Evolutionary conservation across 2,329 filamentous ascomycete genomes (phyloP).

Genomic region (Penicillium sp.): DNA sequence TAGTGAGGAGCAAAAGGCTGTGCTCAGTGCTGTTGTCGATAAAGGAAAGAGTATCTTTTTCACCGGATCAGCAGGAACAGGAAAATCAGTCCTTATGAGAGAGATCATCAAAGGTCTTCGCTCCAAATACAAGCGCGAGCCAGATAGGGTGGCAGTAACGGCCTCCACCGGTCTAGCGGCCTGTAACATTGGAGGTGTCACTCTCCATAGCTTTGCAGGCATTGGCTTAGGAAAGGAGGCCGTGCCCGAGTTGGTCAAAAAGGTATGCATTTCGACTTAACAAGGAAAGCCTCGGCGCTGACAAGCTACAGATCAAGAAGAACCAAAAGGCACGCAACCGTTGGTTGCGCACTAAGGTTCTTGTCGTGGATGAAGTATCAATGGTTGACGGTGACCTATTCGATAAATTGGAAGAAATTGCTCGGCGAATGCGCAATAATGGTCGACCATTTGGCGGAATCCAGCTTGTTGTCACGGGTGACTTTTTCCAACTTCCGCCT

Average conservation of each 20-base stretch:
- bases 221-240: conserved; percentile 93
- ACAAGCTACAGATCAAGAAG: conserved; percentile 56
- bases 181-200: conserved; percentile 94
- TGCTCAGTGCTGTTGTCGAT: conserved; percentile 75
- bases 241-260: conserved; percentile 72
- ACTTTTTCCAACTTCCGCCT: conserved; percentile 95
- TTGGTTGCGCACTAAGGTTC: conserved; percentile 80
- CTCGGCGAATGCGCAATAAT: conserved; percentile 79
- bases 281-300: conserved; percentile 5
- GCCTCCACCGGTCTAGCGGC: conserved; percentile 93
- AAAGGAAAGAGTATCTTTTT: conserved; percentile 89
- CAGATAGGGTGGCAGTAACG: conserved; percentile 83
- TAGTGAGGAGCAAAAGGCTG: conserved; percentile 78
- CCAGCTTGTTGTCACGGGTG: conserved; percentile 88
- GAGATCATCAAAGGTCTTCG: conserved; percentile 79
- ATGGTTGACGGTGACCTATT: conserved; percentile 98
- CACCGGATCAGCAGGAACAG: conserved; percentile 90
- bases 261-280: conserved; percentile 38
- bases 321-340: conserved; percentile 82
- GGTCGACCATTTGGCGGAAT: conserved; percentile 92
- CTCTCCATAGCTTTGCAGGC: conserved; percentile 89
- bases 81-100: conserved; percentile 92
- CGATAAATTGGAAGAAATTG: conserved; percentile 88
- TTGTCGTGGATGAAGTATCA: conserved; percentile 91
- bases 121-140: conserved; percentile 67